phyloP scores from a whole-genome alignment of 495 filamentous ascomycete species.

The Neurospora intermedia region DNA sequence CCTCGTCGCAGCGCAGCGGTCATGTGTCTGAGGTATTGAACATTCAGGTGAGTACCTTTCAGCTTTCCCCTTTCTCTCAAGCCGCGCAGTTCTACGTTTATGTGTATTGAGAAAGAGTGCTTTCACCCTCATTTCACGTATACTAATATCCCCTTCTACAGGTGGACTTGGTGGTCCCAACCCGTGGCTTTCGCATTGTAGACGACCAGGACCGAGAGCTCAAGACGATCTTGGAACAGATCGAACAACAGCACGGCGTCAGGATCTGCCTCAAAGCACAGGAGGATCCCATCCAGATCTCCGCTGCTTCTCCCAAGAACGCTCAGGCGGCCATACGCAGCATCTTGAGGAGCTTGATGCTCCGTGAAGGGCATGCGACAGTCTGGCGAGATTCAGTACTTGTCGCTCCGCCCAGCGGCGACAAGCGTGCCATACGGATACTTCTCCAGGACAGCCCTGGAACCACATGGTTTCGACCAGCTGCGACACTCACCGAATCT shows the following conservation, averaged over 20 bases:
- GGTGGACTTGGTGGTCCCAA: background rate
- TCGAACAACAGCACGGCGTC: slow-evolving; percentile 2
- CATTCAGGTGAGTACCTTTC: background rate
- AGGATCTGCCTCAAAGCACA: slow-evolving; percentile 1
- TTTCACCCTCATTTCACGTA: background rate
- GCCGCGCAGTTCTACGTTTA: background rate
- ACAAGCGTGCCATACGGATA: background rate
- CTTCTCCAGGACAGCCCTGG: slow-evolving; percentile 1
- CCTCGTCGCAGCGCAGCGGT: background rate
- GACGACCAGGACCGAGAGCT: slow-evolving; percentile 9
- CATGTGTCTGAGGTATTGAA: background rate
- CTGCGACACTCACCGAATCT: background rate
- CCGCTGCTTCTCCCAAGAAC: background rate
- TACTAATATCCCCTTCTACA: background rate
- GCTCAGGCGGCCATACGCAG: slow-evolving; percentile 1
- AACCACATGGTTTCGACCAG: slow-evolving; percentile 1
- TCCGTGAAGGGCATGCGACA: slow-evolving; percentile 2
- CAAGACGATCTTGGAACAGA: slow-evolving; percentile 4
- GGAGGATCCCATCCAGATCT: slow-evolving; percentile 2
- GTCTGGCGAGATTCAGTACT: slow-evolving; percentile 7
- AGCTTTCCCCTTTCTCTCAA: background rate
- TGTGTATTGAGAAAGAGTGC: background rate
- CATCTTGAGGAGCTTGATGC: background rate
- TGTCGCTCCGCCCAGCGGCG: slow-evolving; percentile 3
- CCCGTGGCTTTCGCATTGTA: slow-evolving; percentile 4